Evolutionary conservation across 257 asterid genomes (phyloP), one percentile per base, ranked within the genome.

Genomic region (Asclepias syriaca): DNA sequence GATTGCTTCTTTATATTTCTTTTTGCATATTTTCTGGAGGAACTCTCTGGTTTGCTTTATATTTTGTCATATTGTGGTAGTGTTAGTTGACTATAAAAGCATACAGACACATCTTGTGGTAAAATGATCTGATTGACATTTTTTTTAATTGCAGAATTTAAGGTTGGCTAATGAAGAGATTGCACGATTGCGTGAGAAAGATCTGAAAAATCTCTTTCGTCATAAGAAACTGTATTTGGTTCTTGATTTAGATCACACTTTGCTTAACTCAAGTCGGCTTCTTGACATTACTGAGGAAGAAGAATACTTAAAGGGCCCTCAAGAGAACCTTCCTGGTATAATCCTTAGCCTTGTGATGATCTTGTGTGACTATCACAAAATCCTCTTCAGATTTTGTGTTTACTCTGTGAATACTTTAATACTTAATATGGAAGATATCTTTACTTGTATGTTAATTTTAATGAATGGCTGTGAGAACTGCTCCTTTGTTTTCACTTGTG

Each of bases 241-340:
- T 74, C 97, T 93, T 72, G 98, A 93, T 90, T 83, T 93, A 64
- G 98, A 93, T 77, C 98, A 93, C 71, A 93, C 98, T 3, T 83
- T 90, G 68, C 92, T 93, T 15, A 88, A 90, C 74, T 93, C 98
- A 72, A 80, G 91, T 59, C 85, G 88, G 59, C 72, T 88, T 64
- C 14, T 68, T 32, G 95, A 90, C 77, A 78, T 90, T 46, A 85
- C 82, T 27, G 69, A 66, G 66, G 95, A 85, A 63, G 98, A 93
- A 69, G 80, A 65, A 71, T 86, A 85, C 75, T 80, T 93, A 72
- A 75, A 72, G 74, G 85, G 72, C 50, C 88, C 77, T 48, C 73
- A 66, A 72, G 93, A 85, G 57, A 67, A 77, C 66, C 78, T 89
- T 71, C 92, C 96, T n/a, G 97, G 96, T 92, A 81, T 13, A 40